A percentile compares a stretch with the other conserved stretches of the same genome.
Evolutionary conservation across 2,329 filamentous ascomycete species (phyloP).

Genomic region (Bipolaris victoriae): DNA sequence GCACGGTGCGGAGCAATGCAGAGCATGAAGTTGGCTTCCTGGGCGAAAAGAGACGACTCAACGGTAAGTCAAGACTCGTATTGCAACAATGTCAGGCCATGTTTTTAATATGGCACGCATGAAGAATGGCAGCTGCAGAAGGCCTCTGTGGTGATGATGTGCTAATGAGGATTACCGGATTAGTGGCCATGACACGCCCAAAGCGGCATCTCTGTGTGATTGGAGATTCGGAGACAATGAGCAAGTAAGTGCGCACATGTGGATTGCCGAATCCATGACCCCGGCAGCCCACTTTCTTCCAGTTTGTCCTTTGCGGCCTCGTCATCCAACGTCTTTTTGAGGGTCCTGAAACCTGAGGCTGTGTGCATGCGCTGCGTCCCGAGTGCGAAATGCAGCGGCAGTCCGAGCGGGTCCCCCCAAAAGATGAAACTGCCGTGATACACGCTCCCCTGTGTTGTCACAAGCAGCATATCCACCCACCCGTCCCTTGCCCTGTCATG

Average conservation of each 20-base stretch:
- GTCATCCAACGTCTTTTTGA: not conserved
- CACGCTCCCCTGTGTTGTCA: slow-evolving; percentile 19
- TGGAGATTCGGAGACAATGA: slow-evolving; percentile 92
- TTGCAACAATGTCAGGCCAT: not conserved
- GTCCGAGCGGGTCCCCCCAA: slow-evolving; percentile 5
- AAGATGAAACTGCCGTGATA: slow-evolving; percentile 26
- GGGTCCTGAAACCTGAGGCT: slow-evolving; percentile 14
- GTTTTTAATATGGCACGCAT: slow-evolving; percentile 1
- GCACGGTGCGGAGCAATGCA: slow-evolving; percentile 88
- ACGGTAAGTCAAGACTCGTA: slow-evolving; percentile 66
- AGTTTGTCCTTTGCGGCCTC: not conserved
- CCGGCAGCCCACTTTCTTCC: not conserved
- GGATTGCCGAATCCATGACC: slow-evolving; percentile 8
- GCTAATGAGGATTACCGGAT: slow-evolving; percentile 14
- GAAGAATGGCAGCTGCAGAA: not conserved
- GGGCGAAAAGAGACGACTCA: slow-evolving; percentile 87
- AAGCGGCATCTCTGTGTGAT: slow-evolving; percentile 89
- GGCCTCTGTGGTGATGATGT: slow-evolving; percentile 4
- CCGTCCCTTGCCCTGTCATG: not conserved
- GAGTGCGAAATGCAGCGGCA: slow-evolving; percentile 10
- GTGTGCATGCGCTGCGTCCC: slow-evolving; percentile 17
- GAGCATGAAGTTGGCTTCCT: slow-evolving; percentile 91
- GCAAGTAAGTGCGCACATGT: slow-evolving; percentile 65
- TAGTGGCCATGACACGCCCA: slow-evolving; percentile 96
- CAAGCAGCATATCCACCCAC: not conserved